These are phyloP conservation scores for Solanum microdontum DNA, from an alignment of 257 asterid species.

Conservation along the genomic window DNA sequence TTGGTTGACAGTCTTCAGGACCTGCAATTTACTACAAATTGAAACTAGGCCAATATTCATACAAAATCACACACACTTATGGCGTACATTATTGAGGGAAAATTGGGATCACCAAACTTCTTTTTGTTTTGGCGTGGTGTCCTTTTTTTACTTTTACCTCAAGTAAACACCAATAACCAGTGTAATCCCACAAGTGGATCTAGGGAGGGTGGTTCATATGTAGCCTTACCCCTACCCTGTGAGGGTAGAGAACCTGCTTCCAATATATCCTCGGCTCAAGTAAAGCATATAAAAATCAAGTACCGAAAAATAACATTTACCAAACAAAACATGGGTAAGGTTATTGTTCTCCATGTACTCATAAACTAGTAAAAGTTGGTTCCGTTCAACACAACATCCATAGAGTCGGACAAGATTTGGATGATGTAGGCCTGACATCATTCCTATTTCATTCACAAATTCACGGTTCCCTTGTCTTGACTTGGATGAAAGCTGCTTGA, in stretches of 20 bases:
- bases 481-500: conserved; percentile 53
- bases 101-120: not conserved
- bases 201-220: not conserved
- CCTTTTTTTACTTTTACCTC: not conserved
- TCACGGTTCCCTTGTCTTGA: conserved; percentile 64
- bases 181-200: not conserved
- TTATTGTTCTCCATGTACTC: conserved; percentile 63
- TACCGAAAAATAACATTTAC: conserved; percentile 5
- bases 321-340: conserved; percentile 49
- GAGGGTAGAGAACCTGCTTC: not conserved
- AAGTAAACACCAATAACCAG: not conserved
- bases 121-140: not conserved
- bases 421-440: conserved; percentile 53
- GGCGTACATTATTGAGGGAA: not conserved
- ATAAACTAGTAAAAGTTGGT: conserved; percentile 46
- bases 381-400: conserved; percentile 64
- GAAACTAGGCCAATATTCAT: not conserved
- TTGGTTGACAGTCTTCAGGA: conserved; percentile 28
- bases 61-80: not conserved
- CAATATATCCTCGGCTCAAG: not conserved
- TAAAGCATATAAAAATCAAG: not conserved
- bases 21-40: conserved; percentile 18
- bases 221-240: not conserved
- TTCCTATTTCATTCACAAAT: conserved; percentile 53
- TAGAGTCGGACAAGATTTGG: conserved; percentile 53